Evolutionary conservation across 1,284 basidiomycete genomes (phyloP).

Genomic region (Chiua sp.): DNA sequence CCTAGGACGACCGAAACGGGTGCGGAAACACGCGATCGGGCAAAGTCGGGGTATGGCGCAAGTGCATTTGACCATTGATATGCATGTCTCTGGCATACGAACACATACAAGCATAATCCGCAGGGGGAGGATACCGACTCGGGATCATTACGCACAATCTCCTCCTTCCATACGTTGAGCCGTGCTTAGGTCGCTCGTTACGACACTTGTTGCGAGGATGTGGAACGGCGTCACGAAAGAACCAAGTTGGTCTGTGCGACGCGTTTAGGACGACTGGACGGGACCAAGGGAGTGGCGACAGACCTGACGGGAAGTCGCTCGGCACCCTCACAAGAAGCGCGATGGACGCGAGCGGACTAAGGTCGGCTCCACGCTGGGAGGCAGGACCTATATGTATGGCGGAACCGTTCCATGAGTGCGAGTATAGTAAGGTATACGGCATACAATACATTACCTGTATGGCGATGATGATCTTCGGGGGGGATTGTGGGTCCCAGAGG

Average conservation of each 20-base stretch:
- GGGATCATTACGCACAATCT: conserved; percentile 23
- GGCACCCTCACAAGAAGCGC: conserved; percentile 74
- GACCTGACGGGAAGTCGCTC: conserved; percentile 60
- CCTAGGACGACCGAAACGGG: not conserved
- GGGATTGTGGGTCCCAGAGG: conserved; percentile 40
- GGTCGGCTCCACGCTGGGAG: conserved; percentile 70
- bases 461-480: conserved; percentile 36
- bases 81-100: conserved; percentile 16
- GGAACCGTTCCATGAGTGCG: conserved; percentile 19
- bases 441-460: conserved; percentile 33
- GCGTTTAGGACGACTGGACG: not conserved
- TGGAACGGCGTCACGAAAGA: conserved; percentile 55
- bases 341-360: conserved; percentile 71
- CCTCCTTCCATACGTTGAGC: conserved; percentile 65
- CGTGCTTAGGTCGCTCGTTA: conserved; percentile 72
- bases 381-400: conserved; percentile 36
- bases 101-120: conserved; percentile 14
- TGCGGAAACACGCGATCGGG: not conserved
- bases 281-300: conserved; percentile 9
- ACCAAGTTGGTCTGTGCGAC: conserved; percentile 30
- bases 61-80: conserved; percentile 11
- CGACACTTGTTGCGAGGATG: conserved; percentile 72
- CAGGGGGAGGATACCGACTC: conserved; percentile 15
- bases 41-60: conserved; percentile 7
- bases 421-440: conserved; percentile 20